A percentile compares a stretch with the other conserved stretches of the same genome.
phyloP scores from a whole-genome alignment of 1,139 yeast species.

The Yamadazyma songkhlaensis region DNA sequence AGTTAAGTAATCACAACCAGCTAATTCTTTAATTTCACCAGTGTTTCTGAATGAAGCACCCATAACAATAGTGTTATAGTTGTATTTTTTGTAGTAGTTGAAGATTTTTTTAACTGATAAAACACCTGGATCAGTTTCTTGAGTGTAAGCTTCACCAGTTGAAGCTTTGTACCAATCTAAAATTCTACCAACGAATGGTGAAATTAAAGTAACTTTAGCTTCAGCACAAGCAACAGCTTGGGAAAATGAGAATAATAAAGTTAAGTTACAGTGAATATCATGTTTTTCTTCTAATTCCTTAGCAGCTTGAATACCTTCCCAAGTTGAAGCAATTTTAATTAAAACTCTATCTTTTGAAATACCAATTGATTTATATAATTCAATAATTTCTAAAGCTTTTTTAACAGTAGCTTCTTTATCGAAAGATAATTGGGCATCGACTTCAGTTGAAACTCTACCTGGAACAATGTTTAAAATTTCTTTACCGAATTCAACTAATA shows the following conservation, averaged over 20 bases:
- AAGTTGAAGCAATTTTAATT: conserved; percentile 96
- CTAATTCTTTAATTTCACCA: conserved; percentile 94
- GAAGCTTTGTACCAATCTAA: conserved; percentile 97
- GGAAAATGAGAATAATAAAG: conserved; percentile 88
- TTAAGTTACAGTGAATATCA: conserved; percentile 93
- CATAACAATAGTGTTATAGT: conserved; percentile 97
- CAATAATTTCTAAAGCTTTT: conserved; percentile 88
- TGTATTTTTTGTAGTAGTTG: conserved; percentile 98
- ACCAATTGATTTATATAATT: conserved; percentile 79
- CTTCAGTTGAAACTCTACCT: conserved; percentile 99
- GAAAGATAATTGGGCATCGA: conserved; percentile 95
- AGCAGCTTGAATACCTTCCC: conserved; percentile 99
- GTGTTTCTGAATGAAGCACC: conserved; percentile 99
- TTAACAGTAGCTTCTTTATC: conserved; percentile 89
- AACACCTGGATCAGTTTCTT: conserved; percentile 95
- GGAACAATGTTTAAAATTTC: conserved; percentile 94
- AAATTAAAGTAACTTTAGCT: conserved; percentile 91
- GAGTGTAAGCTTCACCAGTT: conserved; percentile 83
- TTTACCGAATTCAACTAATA: conserved; percentile 93
- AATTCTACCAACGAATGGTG: conserved; percentile 99
- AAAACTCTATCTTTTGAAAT: conserved; percentile 84
- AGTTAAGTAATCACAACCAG: conserved; percentile 96
- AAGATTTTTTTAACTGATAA: conserved; percentile 79
- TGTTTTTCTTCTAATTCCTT: conserved; percentile 88
- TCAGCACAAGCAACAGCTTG: conserved; percentile 99